These are phyloP conservation scores for Teratosphaeria pseudoeucalypti DNA, from an alignment of 2,329 filamentous ascomycete genomes.

Conservation along the genomic window DNA sequence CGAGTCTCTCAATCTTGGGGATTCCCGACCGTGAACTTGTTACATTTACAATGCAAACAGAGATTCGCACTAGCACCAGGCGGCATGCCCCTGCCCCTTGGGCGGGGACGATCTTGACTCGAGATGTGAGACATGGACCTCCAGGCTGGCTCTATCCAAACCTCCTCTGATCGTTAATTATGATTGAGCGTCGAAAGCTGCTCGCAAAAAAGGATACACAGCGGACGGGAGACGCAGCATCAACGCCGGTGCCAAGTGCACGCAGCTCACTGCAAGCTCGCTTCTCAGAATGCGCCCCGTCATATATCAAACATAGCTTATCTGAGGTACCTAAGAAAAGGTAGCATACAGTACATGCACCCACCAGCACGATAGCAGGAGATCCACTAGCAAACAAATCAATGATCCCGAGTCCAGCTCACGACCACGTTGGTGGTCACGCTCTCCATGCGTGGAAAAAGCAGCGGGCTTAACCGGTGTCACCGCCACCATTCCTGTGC, in stretches of 20 bases:
- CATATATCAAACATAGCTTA: not conserved
- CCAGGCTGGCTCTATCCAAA: too few relatives aligned
- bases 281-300: not conserved
- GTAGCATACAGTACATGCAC: too few relatives aligned
- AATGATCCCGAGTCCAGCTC: not conserved
- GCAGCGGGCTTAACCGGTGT: not conserved
- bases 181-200: too few relatives aligned
- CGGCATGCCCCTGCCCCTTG: not conserved
- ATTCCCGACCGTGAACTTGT: not conserved
- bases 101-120: too few relatives aligned
- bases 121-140: too few relatives aligned
- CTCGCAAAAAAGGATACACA: not conserved
- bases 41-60: not conserved
- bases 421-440: not conserved
- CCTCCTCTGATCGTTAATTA: too few relatives aligned
- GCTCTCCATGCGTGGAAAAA: not conserved
- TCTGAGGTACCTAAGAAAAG: too few relatives aligned
- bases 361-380: not conserved
- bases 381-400: not conserved
- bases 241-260: not conserved
- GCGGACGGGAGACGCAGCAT: not conserved
- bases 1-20: not conserved
- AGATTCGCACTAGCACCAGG: not conserved
- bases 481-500: not conserved
- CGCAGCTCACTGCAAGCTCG: not conserved